Evolutionary conservation across 257 asterid species (phyloP).

Genomic region (Agastache rugosa): DNA sequence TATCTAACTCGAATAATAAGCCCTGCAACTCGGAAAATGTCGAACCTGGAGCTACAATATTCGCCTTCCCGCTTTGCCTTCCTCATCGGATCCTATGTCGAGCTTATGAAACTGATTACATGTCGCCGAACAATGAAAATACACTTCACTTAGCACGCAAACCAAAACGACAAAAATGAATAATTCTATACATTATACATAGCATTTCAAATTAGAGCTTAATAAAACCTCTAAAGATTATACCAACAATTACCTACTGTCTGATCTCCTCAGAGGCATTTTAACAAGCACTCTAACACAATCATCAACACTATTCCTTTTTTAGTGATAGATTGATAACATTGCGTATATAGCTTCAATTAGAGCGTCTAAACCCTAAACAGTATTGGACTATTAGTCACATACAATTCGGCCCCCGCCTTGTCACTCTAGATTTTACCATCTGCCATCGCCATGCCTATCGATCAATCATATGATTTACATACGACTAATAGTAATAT

Average conservation of each 20-base stretch:
- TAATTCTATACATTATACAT: background rate
- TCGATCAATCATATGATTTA: background rate
- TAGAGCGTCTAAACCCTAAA: background rate
- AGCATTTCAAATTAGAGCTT: background rate
- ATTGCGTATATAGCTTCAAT: background rate
- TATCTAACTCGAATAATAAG: constrained; percentile 1
- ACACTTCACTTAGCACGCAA: background rate
- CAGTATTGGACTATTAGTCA: background rate
- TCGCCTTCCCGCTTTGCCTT: constrained; percentile 44
- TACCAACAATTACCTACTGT: constrained; percentile 46
- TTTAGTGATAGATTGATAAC: constrained; percentile 34
- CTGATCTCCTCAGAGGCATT: constrained; percentile 60
- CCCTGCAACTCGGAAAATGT: constrained; percentile 55
- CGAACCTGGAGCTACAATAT: constrained; percentile 56
- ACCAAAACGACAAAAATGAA: constrained; percentile 5
- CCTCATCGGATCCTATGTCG: constrained; percentile 28
- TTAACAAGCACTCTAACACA: constrained; percentile 60
- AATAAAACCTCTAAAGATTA: background rate
- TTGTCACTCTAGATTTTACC: background rate
- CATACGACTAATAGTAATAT: background rate
- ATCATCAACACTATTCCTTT: constrained; percentile 58
- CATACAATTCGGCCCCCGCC: background rate
- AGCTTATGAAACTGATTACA: constrained; percentile 51
- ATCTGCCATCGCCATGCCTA: background rate
- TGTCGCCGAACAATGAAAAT: constrained; percentile 8